Evolutionary conservation across 2,329 filamentous ascomycete genomes (phyloP).

Genomic region (Aspergillus fumigatiaffinis): DNA sequence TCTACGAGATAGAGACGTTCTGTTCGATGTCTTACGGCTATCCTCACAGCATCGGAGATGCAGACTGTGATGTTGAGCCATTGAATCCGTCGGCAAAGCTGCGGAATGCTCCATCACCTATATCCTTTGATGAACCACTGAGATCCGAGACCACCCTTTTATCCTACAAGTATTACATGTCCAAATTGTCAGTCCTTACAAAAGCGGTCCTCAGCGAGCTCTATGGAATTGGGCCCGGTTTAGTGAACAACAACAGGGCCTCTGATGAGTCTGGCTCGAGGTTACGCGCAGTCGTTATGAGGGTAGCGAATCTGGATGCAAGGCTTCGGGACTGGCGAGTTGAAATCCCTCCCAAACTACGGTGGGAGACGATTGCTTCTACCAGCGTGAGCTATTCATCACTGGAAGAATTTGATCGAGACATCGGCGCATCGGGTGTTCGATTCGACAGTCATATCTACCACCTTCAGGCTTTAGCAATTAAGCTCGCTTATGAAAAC

Average conservation of each 20-base stretch:
- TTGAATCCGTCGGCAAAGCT: conserved; percentile 23
- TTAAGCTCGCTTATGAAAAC: conserved; percentile 34
- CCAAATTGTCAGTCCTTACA: conserved; percentile 17
- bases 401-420: conserved; percentile 15
- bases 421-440: conserved; percentile 21
- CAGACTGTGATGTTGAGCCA: conserved; percentile 29
- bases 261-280: not conserved
- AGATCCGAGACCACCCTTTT: conserved; percentile 12
- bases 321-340: conserved; percentile 13
- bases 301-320: conserved; percentile 2
- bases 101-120: conserved; percentile 4
- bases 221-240: conserved; percentile 11
- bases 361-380: not conserved
- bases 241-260: not conserved
- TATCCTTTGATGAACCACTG: conserved; percentile 4
- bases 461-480: conserved; percentile 28
- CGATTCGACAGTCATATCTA: conserved; percentile 25
- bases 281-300: conserved; percentile 5
- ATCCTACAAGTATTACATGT: conserved; percentile 24
- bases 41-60: conserved; percentile 30
- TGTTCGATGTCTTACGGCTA: conserved; percentile 42
- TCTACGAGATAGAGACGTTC: conserved; percentile 41
- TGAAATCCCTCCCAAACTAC: conserved; percentile 12
- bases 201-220: conserved; percentile 16
- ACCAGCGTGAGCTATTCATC: conserved; percentile 10